Base-by-base conservation (phyloP, 2,329 filamentous ascomycete genomes). In the Fusarium sororula region DNA sequence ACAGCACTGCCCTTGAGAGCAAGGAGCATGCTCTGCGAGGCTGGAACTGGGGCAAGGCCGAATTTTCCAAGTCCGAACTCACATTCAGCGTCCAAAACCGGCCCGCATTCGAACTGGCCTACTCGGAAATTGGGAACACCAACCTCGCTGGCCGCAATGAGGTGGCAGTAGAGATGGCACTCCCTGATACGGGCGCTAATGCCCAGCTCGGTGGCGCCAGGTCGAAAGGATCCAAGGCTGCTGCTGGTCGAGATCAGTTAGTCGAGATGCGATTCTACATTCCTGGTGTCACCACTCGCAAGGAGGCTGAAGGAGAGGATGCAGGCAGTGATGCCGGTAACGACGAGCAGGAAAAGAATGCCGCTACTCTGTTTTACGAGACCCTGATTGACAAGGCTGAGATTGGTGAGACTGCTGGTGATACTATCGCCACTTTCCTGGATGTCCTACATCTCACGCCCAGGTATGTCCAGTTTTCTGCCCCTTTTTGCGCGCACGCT, bases 241-340 rank as follows among this genome's bases (percentile, higher is more conserved):
- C 93, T 8, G 95, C 94, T 24, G 95, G 94, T 30, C 91, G 91
- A 68, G 96, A 99, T 79, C 96, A 99, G 84, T 88, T 99, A 53
- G 95, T 98, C 24, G 96, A 99, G 85, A 98, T 99, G 94, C 92
- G 96, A 70, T 98, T 99, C 86, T 99, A 99, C 84, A 97, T 99
- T 55, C 96, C 96, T 3, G 96, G 96, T 56, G 94, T 93, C 11
- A 93, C 94, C 6, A 93, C 93, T 24, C 93, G 94, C 81, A 93
- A 93, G 79, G 92, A 93, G 80, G 79, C 81, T 22, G 83, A 84
- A 63, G 93, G 93, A 60, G 93, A 92, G 56, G 93, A 94, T 51
- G 93, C 91, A 30, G 91, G 89, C 41, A 92, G 90, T 74, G 89
- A 89, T 68, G 80, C 77, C 22, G 82, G 78, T 65, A 80, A 77